Evolutionary conservation across 2,329 filamentous ascomycete genomes (phyloP).

Genomic region (Pseudogymnoascus sp.): DNA sequence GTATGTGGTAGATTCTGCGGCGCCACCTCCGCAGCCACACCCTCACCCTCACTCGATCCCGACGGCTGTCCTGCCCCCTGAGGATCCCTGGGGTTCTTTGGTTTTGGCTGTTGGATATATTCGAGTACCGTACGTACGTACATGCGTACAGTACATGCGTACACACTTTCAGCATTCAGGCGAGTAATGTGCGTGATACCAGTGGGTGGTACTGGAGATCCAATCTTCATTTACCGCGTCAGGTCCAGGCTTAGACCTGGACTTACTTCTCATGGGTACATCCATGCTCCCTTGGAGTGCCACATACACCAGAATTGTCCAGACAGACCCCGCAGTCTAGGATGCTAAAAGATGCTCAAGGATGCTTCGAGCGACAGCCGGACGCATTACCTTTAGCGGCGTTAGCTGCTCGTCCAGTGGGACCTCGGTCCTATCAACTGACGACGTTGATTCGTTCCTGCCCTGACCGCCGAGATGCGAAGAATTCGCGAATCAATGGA

Average conservation of each 20-base stretch:
- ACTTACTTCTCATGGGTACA: neutral
- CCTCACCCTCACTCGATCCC: neutral
- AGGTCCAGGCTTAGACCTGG: neutral
- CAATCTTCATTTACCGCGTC: constrained; percentile 1
- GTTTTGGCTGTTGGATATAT: neutral
- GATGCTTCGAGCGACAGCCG: neutral
- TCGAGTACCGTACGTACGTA: neutral
- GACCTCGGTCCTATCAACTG: neutral
- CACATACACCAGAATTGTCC: neutral
- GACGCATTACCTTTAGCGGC: neutral
- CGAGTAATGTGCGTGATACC: neutral
- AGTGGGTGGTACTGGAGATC: neutral
- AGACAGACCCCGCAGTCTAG: neutral
- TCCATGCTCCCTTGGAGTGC: neutral
- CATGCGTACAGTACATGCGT: too few relatives aligned
- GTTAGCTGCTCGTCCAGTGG: neutral
- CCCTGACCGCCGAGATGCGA: neutral
- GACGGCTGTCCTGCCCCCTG: neutral
- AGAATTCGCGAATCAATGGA: constrained; percentile 2
- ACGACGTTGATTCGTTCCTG: neutral
- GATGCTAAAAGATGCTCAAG: neutral
- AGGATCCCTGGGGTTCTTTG: neutral
- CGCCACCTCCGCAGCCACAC: neutral
- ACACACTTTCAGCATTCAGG: neutral
- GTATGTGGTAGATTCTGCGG: neutral